These are phyloP conservation scores for Candida pseudofarinosa DNA, from an alignment of 805 yeast species.

Conservation along the genomic window DNA sequence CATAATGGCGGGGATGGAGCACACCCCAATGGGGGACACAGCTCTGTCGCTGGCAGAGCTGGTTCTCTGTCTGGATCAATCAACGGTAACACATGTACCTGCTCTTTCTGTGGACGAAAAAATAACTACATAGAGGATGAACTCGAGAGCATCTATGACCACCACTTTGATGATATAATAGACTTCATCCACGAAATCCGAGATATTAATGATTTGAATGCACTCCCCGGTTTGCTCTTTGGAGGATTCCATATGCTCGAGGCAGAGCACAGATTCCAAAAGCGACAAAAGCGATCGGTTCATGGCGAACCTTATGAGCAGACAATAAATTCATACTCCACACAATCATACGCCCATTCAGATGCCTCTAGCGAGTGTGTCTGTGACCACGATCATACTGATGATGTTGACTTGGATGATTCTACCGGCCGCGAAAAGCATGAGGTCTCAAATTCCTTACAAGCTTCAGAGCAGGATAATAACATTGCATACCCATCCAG, in stretches of 20 bases:
- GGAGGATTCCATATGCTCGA: constrained; percentile 34
- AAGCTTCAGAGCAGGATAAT: background rate
- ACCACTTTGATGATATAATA: constrained; percentile 51
- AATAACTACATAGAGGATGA: constrained; percentile 70
- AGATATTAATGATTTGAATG: constrained; percentile 33
- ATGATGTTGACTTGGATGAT: background rate
- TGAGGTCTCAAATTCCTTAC: background rate
- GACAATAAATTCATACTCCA: background rate
- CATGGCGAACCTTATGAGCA: background rate
- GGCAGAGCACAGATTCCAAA: constrained; percentile 27
- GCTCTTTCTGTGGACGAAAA: constrained; percentile 75
- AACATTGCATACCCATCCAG: background rate
- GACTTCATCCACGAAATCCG: constrained; percentile 36
- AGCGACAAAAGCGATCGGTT: constrained; percentile 13
- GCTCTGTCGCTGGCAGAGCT: background rate
- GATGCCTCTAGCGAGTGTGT: background rate
- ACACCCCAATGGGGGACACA: constrained; percentile 6
- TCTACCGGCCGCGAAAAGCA: background rate
- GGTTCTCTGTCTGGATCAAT: constrained; percentile 3
- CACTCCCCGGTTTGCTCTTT: constrained; percentile 31
- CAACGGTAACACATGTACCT: constrained; percentile 46
- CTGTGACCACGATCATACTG: background rate
- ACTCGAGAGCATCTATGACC: constrained; percentile 67
- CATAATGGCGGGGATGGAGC: background rate
- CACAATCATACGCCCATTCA: background rate